phyloP scores from a whole-genome alignment of 495 filamentous ascomycete genomes.

The Durotheca rogersii region DNA sequence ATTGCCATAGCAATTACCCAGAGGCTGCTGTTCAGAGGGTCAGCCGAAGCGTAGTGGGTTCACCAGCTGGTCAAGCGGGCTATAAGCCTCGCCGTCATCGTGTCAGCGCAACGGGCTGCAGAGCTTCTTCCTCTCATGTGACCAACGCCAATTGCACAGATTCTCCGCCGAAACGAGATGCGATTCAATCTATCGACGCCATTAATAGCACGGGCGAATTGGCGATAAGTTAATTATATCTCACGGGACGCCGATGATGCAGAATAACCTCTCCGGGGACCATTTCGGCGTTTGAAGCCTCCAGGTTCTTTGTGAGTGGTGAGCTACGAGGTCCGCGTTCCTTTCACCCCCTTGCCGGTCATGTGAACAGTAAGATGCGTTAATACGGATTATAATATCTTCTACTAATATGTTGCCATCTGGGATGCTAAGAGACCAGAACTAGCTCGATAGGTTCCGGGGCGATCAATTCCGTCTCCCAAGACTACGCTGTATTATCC shows the following conservation, averaged over 20 bases:
- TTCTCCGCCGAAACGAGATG: too few species aligned
- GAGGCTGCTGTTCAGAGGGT: not conserved
- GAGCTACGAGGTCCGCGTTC: not conserved
- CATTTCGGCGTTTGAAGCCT: not conserved
- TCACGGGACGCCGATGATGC: not conserved
- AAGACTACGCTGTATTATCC: not conserved
- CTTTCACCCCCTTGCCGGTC: not conserved
- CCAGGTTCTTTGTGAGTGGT: not conserved
- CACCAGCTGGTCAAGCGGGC: slow-evolving; percentile 2
- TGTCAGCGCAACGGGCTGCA: slow-evolving; percentile 5
- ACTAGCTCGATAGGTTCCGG: not conserved
- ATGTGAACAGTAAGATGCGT: not conserved
- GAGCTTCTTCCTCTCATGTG: slow-evolving; percentile 10
- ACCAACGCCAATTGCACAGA: too few species aligned
- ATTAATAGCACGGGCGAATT: not conserved
- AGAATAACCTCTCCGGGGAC: not conserved
- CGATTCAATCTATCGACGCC: not conserved
- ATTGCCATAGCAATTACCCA: not conserved
- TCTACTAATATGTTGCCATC: not conserved
- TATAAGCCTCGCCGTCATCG: slow-evolving; percentile 11
- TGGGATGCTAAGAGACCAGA: not conserved
- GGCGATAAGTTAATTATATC: not conserved
- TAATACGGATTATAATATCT: not conserved
- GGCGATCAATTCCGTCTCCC: not conserved
- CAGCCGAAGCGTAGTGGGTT: not conserved